These are phyloP conservation scores for Leptographium wingfieldii DNA, from an alignment of 2,329 filamentous ascomycete species.

Conservation along the genomic window DNA sequence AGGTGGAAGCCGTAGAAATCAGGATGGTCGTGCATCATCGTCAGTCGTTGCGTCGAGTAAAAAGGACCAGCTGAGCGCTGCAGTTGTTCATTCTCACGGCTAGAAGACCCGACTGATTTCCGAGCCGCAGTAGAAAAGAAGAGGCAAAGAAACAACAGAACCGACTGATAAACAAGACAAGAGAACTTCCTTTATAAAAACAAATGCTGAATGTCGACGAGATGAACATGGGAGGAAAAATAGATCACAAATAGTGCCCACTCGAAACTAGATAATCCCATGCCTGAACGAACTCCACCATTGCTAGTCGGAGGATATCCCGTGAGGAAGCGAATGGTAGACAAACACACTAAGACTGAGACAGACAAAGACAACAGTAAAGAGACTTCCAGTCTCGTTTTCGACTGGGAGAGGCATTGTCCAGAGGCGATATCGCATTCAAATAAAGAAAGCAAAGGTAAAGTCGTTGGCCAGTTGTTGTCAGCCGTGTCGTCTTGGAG, in stretches of 20 bases:
- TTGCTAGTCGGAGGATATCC: neutral
- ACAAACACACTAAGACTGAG: conserved; percentile 10
- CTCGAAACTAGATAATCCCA: neutral
- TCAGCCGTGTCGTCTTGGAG: neutral
- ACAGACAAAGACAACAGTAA: conserved; percentile 3
- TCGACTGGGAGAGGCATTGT: neutral
- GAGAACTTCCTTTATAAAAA: neutral
- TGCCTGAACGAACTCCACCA: neutral
- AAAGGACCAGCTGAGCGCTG: neutral
- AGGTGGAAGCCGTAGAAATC: neutral
- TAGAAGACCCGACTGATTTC: neutral
- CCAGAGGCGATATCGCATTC: neutral
- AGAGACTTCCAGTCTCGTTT: neutral
- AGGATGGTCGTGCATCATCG: conserved; percentile 4
- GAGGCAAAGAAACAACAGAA: neutral
- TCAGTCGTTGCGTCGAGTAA: conserved; percentile 5
- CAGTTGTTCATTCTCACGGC: neutral
- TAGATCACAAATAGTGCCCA: neutral
- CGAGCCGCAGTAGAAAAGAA: neutral
- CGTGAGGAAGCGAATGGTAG: conserved; percentile 1
- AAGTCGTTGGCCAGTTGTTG: neutral
- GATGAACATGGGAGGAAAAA: neutral
- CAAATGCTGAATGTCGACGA: neutral
- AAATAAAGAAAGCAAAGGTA: neutral
- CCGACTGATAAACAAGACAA: neutral